These are phyloP conservation scores for Crepidotus variabilis DNA, from an alignment of 768 basidiomycete species.

Conservation along the genomic window DNA sequence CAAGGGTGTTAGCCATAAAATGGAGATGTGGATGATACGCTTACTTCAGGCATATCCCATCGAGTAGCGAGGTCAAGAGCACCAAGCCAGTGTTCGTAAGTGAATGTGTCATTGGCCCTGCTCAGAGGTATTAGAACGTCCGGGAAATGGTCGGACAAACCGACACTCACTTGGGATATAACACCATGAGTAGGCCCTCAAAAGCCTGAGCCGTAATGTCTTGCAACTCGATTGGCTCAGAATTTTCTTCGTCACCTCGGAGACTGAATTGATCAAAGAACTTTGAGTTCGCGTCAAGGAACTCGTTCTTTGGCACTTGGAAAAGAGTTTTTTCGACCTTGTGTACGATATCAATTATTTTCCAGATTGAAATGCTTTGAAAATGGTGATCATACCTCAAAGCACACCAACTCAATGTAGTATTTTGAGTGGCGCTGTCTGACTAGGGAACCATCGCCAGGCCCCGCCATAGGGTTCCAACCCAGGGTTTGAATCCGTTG, in stretches of 20 bases:
- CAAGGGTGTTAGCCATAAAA: too few species aligned
- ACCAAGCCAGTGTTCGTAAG: neutral
- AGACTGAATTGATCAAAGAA: neutral
- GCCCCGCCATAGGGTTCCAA: too few species aligned
- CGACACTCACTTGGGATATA: neutral
- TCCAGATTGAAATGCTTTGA: too few species aligned
- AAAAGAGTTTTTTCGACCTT: constrained; percentile 3
- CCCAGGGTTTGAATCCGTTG: too few species aligned
- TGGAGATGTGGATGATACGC: neutral
- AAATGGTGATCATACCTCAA: too few species aligned
- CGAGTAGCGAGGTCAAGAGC: neutral
- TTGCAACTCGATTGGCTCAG: neutral
- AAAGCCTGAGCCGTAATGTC: neutral
- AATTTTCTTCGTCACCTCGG: neutral
- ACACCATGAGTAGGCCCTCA: neutral
- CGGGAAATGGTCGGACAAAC: too few species aligned
- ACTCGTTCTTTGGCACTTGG: neutral
- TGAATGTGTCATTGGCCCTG: neutral
- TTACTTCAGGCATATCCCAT: neutral
- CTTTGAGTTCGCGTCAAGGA: neutral
- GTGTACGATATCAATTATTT: neutral
- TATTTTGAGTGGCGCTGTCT: too few species aligned
- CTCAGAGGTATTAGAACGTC: too few species aligned
- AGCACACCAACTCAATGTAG: too few species aligned
- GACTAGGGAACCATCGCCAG: too few species aligned